Evolutionary conservation across 257 asterid genomes (phyloP).

Genomic region (Nicotiana attenuata): DNA sequence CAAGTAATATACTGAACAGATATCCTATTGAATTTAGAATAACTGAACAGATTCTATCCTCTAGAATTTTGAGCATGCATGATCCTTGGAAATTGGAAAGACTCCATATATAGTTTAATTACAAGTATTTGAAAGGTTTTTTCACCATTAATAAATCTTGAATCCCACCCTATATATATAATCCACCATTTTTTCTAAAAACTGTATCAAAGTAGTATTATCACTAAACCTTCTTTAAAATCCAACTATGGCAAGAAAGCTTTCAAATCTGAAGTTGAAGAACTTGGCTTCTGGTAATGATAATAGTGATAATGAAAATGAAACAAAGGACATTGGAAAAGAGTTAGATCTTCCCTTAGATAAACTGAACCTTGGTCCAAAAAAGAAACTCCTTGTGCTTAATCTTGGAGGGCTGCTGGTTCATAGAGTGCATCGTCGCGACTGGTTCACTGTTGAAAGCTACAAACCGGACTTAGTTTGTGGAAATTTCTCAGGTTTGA

Average conservation of each 20-base stretch:
- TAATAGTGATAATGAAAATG: conserved; percentile 22
- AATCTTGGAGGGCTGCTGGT: conserved; percentile 50
- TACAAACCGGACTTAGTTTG: conserved; percentile 30
- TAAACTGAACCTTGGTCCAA: conserved; percentile 45
- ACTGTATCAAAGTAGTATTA: too few species aligned
- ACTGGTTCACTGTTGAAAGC: conserved; percentile 18
- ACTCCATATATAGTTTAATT: background rate
- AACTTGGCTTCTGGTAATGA: background rate
- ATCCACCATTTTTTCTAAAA: too few species aligned
- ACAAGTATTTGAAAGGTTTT: background rate
- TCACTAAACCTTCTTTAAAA: too few species aligned
- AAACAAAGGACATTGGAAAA: background rate
- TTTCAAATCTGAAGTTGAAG: conserved; percentile 22
- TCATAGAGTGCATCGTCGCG: conserved; percentile 26
- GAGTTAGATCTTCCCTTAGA: conserved; percentile 32
- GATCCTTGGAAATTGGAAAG: background rate
- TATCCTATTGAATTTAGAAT: too few species aligned
- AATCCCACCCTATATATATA: background rate
- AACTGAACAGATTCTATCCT: background rate
- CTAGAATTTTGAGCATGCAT: background rate
- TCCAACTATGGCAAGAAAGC: too few species aligned
- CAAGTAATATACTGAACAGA: too few species aligned
- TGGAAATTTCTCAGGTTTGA: conserved; percentile 38
- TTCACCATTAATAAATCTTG: background rate
- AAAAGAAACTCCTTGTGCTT: conserved; percentile 52